These are phyloP conservation scores for Annulohypoxylon nitens DNA, from an alignment of 495 filamentous ascomycete species.

Conservation along the genomic window DNA sequence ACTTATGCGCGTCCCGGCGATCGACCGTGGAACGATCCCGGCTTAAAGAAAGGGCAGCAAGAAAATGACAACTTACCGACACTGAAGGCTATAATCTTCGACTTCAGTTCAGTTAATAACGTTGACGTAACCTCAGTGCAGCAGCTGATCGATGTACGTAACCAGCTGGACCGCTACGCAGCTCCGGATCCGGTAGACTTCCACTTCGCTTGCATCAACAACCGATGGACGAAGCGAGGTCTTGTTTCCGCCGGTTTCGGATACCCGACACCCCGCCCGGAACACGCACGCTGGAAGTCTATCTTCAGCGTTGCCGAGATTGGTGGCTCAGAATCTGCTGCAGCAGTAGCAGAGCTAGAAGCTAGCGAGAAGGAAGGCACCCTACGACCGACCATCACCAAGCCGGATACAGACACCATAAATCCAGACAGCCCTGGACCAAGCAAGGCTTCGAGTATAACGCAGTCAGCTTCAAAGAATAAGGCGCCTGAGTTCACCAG, in stretches of 20 bases:
- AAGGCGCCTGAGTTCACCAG: slow-evolving; percentile 35
- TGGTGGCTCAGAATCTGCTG: slow-evolving; percentile 76
- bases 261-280: slow-evolving; percentile 73
- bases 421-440: slow-evolving; percentile 50
- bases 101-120: slow-evolving; percentile 96
- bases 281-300: slow-evolving; percentile 86
- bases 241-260: slow-evolving; percentile 95
- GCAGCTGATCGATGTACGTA: slow-evolving; percentile 96
- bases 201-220: slow-evolving; percentile 95
- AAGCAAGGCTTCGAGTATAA: slow-evolving; percentile 45
- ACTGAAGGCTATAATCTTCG: slow-evolving; percentile 92
- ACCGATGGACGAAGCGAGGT: slow-evolving; percentile 97
- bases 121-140: slow-evolving; percentile 95
- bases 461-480: slow-evolving; percentile 36
- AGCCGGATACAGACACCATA: slow-evolving; percentile 24
- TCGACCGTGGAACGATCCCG: slow-evolving; percentile 96
- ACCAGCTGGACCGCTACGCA: slow-evolving; percentile 92
- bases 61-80: slow-evolving; percentile 68
- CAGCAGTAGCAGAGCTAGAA: slow-evolving; percentile 64
- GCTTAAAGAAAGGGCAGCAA: slow-evolving; percentile 64
- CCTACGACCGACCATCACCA: slow-evolving; percentile 51
- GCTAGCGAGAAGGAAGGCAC: slow-evolving; percentile 70
- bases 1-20: slow-evolving; percentile 77
- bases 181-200: slow-evolving; percentile 89
- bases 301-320: slow-evolving; percentile 96